These are phyloP conservation scores for Tylopilus vinaceipallidus DNA, from an alignment of 768 basidiomycete species.

Conservation along the genomic window DNA sequence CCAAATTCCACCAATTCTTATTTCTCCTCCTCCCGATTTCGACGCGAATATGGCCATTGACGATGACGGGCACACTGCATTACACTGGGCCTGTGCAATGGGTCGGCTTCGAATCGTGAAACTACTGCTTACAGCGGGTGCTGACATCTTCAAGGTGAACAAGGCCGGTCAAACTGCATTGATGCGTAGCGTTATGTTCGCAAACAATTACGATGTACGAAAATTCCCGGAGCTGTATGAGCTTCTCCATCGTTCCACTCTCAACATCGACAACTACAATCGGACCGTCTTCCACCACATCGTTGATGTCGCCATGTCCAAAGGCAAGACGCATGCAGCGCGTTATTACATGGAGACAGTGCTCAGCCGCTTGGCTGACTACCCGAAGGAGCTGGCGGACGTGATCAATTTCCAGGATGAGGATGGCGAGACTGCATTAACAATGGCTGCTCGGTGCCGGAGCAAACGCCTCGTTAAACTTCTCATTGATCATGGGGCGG, in stretches of 20 bases:
- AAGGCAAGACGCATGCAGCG: conserved; percentile 96
- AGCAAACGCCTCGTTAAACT: conserved; percentile 95
- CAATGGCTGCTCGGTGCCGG: conserved; percentile 92
- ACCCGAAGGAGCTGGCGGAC: conserved; percentile 93
- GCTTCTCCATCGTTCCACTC: conserved; percentile 93
- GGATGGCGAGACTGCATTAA: conserved; percentile 96
- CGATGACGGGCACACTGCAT: conserved; percentile 94
- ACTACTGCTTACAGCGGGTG: conserved; percentile 87
- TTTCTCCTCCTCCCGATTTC: conserved; percentile 85
- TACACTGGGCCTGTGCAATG: conserved; percentile 99
- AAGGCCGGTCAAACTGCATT: conserved; percentile 94
- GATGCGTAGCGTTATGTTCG: conserved; percentile 99
- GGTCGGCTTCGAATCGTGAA: conserved; percentile 96
- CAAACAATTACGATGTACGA: conserved; percentile 98
- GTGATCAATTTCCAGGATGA: conserved; percentile 99
- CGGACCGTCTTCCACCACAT: conserved; percentile 98
- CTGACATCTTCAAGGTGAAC: conserved; percentile 96
- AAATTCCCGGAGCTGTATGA: conserved; percentile 99
- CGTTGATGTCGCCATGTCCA: conserved; percentile 95
- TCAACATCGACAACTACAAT: conserved; percentile 98
- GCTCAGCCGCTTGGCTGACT: conserved; percentile 81
- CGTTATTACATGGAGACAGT: conserved; percentile 99
- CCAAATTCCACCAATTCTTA: conserved; percentile 83
- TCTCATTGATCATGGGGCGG: conserved; percentile 93
- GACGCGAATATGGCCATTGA: conserved; percentile 97